A percentile compares a stretch with the other conserved stretches of the same genome.
Conservation (phyloP, 371 early-diverging fungal species). For the Mortierella sp. region DNA sequence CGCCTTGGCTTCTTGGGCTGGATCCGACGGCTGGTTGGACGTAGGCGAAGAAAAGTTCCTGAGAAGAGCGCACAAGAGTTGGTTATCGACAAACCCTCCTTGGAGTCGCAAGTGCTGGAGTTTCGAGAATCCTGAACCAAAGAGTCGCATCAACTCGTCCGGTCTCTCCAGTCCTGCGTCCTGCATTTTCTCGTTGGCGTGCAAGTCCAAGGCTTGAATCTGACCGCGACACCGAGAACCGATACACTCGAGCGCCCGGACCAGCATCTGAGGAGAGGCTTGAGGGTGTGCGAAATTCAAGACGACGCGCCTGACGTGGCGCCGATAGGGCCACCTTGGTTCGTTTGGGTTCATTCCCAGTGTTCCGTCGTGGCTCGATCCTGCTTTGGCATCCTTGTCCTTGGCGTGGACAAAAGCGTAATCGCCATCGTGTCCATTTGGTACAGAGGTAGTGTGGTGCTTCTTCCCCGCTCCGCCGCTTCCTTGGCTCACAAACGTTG, state of each 20-base stretch:
- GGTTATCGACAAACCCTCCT: conserved; percentile 55
- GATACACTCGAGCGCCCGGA: conserved; percentile 39
- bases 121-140: conserved; percentile 41
- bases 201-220: conserved; percentile 44
- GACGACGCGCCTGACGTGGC: conserved; percentile 32
- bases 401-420: no score
- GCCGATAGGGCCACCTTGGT: conserved; percentile 44
- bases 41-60: conserved; percentile 15
- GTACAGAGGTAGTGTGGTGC: not conserved
- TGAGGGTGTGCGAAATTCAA: conserved; percentile 54
- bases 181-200: conserved; percentile 54
- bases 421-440: not conserved
- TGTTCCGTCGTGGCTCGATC: not conserved
- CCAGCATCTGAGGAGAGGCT: conserved; percentile 45
- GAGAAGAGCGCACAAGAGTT: conserved; percentile 40
- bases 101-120: conserved; percentile 44
- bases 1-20: not conserved
- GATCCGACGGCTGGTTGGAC: not conserved
- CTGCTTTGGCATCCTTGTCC: no score
- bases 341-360: not conserved
- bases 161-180: conserved; percentile 33
- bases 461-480: not conserved
- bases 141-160: conserved; percentile 34
- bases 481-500: not conserved
- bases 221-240: conserved; percentile 30